Conservation (phyloP, 495 filamentous ascomycete genomes). For the Friedmanniomyces endolithicus region DNA sequence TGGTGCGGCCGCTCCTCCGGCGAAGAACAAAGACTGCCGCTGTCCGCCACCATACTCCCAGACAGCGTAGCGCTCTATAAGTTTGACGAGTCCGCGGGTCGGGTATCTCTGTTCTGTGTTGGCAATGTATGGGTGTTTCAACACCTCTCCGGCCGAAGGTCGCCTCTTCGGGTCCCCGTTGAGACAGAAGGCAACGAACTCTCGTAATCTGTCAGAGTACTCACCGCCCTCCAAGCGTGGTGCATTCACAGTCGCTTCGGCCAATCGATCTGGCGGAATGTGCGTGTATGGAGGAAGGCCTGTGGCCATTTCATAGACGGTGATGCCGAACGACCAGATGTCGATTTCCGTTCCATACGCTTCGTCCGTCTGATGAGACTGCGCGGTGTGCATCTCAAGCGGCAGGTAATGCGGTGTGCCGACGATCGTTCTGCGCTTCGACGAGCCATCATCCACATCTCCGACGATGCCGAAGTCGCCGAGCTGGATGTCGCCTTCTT, state of each 20-base stretch:
- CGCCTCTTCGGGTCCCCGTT: slow-evolving; percentile 61
- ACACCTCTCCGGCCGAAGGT: slow-evolving; percentile 56
- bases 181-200: slow-evolving; percentile 68
- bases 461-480: slow-evolving; percentile 95
- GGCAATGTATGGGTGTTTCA: slow-evolving; percentile 49
- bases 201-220: slow-evolving; percentile 62
- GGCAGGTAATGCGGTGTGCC: slow-evolving; percentile 97
- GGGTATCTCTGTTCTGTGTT: slow-evolving; percentile 59
- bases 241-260: slow-evolving; percentile 21
- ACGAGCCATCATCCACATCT: slow-evolving; percentile 64
- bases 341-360: slow-evolving; percentile 65
- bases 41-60: slow-evolving; percentile 82
- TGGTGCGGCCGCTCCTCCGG: slow-evolving; percentile 58
- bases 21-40: slow-evolving; percentile 67
- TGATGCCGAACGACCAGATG: slow-evolving; percentile 90
- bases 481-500: slow-evolving; percentile 74
- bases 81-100: slow-evolving; percentile 45
- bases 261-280: slow-evolving; percentile 19
- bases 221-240: slow-evolving; percentile 64
- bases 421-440: slow-evolving; percentile 86
- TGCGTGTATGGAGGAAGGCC: slow-evolving; percentile 61
- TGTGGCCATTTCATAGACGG: slow-evolving; percentile 82
- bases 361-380: slow-evolving; percentile 19
- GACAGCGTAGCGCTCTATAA: slow-evolving; percentile 68
- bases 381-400: slow-evolving; percentile 57